Percentiles rank a stretch among this genome's conserved stretches.
Evolutionary conservation across 305 asterid species (phyloP).

Genomic region (Fraxinus baroniana): DNA sequence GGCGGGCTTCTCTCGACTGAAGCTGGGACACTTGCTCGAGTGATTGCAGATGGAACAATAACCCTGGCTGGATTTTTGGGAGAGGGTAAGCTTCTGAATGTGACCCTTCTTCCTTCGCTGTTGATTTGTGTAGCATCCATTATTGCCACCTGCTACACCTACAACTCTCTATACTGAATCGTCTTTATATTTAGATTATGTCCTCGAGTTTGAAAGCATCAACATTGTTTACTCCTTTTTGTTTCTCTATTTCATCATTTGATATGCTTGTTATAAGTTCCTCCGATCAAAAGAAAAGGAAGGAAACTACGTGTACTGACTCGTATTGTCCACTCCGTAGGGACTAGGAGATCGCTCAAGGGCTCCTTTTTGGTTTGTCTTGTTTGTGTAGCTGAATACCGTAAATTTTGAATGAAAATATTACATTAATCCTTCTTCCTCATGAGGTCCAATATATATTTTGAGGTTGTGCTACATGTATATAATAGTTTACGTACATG

Average conservation of each 20-base stretch:
- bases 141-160: conserved; percentile 79
- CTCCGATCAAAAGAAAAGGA: neutral
- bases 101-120: conserved; percentile 80
- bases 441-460: neutral
- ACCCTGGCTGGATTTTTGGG: conserved; percentile 81
- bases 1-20: conserved; percentile 96
- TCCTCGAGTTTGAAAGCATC: conserved; percentile 2
- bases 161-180: conserved; percentile 71
- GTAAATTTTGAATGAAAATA: neutral
- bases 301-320: neutral
- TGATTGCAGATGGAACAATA: conserved; percentile 88
- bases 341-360: neutral
- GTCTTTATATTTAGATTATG: neutral
- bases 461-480: no score
- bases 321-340: neutral
- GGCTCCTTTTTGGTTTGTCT: neutral
- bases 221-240: neutral
- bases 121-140: conserved; percentile 72
- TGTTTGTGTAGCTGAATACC: neutral
- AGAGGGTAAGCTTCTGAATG: conserved; percentile 57
- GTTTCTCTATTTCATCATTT: neutral
- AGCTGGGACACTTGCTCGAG: conserved; percentile 96
- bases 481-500: no score
- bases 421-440: neutral
- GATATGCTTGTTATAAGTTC: neutral